Evolutionary conservation across 371 early-diverging fungal species (phyloP).

Genomic region (Haplosporangium sp.): DNA sequence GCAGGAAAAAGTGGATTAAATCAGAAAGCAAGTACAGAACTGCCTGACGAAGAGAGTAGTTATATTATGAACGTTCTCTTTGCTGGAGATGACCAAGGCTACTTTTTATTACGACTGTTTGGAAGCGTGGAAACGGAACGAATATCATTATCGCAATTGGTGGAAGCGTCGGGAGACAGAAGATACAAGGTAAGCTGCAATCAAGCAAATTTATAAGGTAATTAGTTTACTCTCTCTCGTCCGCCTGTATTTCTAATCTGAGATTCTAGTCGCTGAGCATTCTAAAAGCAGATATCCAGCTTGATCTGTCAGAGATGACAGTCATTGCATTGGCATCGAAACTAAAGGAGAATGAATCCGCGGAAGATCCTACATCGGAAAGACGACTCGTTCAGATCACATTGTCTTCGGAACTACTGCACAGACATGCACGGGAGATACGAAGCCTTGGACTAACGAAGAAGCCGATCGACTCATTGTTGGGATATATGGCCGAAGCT

Average conservation of each 20-base stretch:
- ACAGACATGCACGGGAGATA: constrained; percentile 25
- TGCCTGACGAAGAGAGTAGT: constrained; percentile 36
- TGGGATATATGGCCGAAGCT: constrained; percentile 26
- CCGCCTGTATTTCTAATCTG: neutral
- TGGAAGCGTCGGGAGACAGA: constrained; percentile 4
- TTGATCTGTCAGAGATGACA: constrained; percentile 32
- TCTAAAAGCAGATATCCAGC: constrained; percentile 22
- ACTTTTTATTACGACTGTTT: constrained; percentile 25
- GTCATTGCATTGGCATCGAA: constrained; percentile 11
- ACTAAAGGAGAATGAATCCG: neutral
- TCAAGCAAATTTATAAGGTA: neutral
- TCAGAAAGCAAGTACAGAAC: constrained; percentile 6
- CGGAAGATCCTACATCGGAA: neutral
- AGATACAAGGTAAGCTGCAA: constrained; percentile 6
- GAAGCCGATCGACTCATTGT: constrained; percentile 14
- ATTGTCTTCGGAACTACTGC: constrained; percentile 14
- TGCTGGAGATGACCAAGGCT: constrained; percentile 20
- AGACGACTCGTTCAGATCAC: constrained; percentile 19
- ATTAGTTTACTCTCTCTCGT: neutral
- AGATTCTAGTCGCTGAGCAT: constrained; percentile 17
- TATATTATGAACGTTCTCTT: constrained; percentile 42
- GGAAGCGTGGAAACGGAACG: constrained; percentile 34
- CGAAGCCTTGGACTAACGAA: constrained; percentile 27
- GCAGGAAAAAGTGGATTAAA: neutral
- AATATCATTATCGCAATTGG: constrained; percentile 16